A percentile compares a stretch with the other conserved stretches of the same genome.
Conservation (phyloP, 352 stramenopile genomes). For the Thalassiosira hispida region DNA sequence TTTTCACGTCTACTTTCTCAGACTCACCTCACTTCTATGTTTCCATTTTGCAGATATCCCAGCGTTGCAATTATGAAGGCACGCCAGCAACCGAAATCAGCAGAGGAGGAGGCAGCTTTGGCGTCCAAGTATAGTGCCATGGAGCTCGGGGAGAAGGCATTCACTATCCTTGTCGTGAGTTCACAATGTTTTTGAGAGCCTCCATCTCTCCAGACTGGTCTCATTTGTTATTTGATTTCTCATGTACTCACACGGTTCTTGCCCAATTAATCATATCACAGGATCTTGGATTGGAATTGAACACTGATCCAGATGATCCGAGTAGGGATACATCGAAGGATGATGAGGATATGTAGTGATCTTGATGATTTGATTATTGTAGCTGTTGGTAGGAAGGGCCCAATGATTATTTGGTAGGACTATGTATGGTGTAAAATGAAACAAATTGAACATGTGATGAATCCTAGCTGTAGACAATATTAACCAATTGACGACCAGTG, state of each 20-base stretch:
- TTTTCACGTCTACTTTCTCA: too few relatives aligned
- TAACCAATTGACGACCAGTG: too few relatives aligned
- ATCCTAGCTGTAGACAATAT: too few relatives aligned
- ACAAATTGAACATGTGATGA: too few relatives aligned
- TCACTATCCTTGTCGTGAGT: conserved; percentile 41
- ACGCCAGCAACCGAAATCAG: conserved; percentile 35
- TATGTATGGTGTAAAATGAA: too few relatives aligned
- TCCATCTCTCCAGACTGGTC: neutral
- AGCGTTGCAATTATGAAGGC: conserved; percentile 38
- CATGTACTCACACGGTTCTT: conserved; percentile 6
- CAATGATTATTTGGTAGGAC: too few relatives aligned
- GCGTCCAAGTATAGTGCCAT: conserved; percentile 48
- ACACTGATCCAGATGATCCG: conserved; percentile 43
- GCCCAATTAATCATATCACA: neutral
- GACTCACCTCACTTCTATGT: too few relatives aligned
- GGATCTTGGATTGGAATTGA: conserved; percentile 51
- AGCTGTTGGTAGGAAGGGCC: neutral
- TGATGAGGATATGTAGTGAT: conserved; percentile 40
- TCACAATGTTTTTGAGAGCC: neutral
- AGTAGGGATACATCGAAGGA: conserved; percentile 42
- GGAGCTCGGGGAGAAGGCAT: conserved; percentile 46
- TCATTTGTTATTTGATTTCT: neutral
- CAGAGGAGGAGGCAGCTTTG: conserved; percentile 41
- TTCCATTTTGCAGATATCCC: too few relatives aligned
- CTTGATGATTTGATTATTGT: neutral